A percentile compares a stretch with the other conserved stretches of the same genome.
phyloP scores from a whole-genome alignment of 768 basidiomycete species.

The Lactarius vividus region DNA sequence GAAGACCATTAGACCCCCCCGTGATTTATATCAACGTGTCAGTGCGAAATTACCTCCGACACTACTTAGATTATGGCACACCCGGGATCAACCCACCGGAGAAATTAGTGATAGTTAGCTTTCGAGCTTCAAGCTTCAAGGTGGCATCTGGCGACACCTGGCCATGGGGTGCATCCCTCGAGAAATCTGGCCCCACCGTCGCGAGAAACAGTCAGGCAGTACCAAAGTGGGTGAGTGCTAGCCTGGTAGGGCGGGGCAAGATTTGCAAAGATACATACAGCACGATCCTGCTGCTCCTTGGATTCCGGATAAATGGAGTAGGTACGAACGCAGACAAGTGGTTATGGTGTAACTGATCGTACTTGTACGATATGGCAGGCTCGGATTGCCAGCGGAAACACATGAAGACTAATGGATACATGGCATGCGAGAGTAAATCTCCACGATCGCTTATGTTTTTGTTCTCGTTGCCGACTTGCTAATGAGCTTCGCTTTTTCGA shows the following conservation, averaged over 20 bases:
- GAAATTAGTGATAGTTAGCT: neutral
- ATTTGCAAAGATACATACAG: neutral
- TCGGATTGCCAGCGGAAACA: constrained; percentile 1
- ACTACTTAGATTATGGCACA: neutral
- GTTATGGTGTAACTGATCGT: neutral
- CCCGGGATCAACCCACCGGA: neutral
- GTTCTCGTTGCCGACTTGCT: constrained; percentile 77
- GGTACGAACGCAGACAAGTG: neutral
- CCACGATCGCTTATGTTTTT: constrained; percentile 45
- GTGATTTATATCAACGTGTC: neutral
- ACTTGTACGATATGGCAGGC: neutral
- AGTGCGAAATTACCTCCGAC: neutral
- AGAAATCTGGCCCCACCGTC: neutral
- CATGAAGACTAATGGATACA: constrained; percentile 19
- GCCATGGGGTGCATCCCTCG: neutral
- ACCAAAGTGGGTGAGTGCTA: neutral
- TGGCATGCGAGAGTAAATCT: neutral
- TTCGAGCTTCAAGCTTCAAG: neutral
- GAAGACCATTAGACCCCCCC: neutral
- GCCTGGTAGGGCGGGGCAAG: neutral
- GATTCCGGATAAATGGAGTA: neutral
- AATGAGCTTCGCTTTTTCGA: constrained; percentile 93
- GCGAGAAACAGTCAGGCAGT: neutral
- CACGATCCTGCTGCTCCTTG: neutral
- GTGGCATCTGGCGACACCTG: neutral